These are phyloP conservation scores for Hanseniaspora uvarum DNA, from an alignment of 1,139 yeast genomes.

Conservation along the genomic window DNA sequence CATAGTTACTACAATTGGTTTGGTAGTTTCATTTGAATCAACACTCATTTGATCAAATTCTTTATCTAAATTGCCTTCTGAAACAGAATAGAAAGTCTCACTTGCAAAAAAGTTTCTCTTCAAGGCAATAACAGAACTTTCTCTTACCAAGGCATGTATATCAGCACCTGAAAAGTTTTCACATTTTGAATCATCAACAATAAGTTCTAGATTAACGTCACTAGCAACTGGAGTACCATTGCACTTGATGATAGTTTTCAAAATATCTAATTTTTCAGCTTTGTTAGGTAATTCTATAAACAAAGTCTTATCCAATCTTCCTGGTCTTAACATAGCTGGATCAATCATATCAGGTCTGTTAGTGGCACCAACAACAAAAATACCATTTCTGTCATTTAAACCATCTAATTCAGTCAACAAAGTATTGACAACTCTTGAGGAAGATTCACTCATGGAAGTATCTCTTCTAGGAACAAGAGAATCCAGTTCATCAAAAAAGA, in stretches of 20 bases:
- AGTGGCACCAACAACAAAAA: constrained; percentile 92
- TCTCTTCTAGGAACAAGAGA: constrained; percentile 94
- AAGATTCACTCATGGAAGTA: constrained; percentile 73
- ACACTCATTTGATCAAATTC: constrained; percentile 40
- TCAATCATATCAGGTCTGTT: constrained; percentile 97
- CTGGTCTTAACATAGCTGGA: constrained; percentile 96
- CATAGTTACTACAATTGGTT: constrained; percentile 44
- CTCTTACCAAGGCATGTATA: constrained; percentile 79
- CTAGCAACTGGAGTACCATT: constrained; percentile 67
- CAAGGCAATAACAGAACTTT: constrained; percentile 83
- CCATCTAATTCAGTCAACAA: constrained; percentile 90
- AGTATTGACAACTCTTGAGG: constrained; percentile 90
- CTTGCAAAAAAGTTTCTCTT: constrained; percentile 52
- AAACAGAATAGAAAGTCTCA: constrained; percentile 26
- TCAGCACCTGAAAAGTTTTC: constrained; percentile 94
- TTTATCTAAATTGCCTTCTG: constrained; percentile 36
- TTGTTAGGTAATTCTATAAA: constrained; percentile 81
- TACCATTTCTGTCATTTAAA: constrained; percentile 80
- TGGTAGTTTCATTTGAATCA: constrained; percentile 25
- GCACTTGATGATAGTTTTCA: constrained; percentile 60
- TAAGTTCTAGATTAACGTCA: constrained; percentile 47
- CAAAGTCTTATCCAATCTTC: constrained; percentile 84
- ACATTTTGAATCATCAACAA: constrained; percentile 72
- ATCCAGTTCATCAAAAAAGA: constrained; percentile 91
- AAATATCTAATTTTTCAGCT: constrained; percentile 67